These are phyloP conservation scores for Neofusicoccum ribis DNA, from an alignment of 2,329 filamentous ascomycete genomes.

Conservation along the genomic window DNA sequence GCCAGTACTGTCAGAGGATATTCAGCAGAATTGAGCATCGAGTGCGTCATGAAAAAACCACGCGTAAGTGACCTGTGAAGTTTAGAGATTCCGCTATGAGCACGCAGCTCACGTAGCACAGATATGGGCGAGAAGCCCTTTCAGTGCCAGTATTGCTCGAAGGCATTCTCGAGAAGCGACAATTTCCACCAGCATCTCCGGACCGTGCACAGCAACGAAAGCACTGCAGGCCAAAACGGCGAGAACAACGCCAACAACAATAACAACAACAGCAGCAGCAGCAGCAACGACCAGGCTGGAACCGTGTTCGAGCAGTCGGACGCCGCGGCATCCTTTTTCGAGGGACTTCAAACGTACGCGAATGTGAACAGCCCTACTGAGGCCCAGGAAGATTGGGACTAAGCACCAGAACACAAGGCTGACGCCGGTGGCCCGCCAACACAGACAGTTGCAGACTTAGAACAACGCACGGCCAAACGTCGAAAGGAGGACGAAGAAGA, in stretches of 20 bases:
- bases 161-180: conserved; percentile 18
- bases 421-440: conserved; percentile 3
- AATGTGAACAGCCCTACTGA: conserved; percentile 3
- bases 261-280: background rate
- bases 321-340: conserved; percentile 5
- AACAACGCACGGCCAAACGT: background rate
- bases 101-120: background rate
- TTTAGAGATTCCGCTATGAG: background rate
- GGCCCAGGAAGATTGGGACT: conserved; percentile 1
- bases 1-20: conserved; percentile 9
- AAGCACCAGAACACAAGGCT: conserved; percentile 10
- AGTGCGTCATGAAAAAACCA: conserved; percentile 17
- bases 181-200: conserved; percentile 16
- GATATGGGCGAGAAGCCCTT: conserved; percentile 18
- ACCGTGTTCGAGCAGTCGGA: conserved; percentile 5
- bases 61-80: background rate
- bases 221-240: background rate
- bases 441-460: conserved; percentile 10
- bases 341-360: conserved; percentile 16
- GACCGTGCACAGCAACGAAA: conserved; percentile 13
- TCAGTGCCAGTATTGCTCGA: conserved; percentile 14
- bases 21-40: conserved; percentile 18
- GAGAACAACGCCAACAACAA: background rate
- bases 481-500: background rate
- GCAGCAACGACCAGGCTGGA: background rate